Evolutionary conservation across 2,329 filamentous ascomycete genomes (phyloP).

Genomic region (Aspergillus persii): DNA sequence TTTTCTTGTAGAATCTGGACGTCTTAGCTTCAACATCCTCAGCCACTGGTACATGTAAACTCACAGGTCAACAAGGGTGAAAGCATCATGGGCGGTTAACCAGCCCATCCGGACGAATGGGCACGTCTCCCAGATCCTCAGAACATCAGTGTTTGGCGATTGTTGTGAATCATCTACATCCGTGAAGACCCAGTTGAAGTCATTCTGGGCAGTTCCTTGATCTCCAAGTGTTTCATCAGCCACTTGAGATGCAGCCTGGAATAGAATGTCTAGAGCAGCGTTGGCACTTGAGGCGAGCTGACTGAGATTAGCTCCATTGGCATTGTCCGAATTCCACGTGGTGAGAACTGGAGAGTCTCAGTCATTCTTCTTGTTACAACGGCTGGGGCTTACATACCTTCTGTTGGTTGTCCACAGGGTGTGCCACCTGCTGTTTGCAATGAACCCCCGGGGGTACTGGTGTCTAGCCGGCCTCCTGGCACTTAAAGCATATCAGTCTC

Average conservation of each 20-base stretch:
- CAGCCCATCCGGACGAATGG: constrained; percentile 55
- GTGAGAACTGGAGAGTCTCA: too few relatives aligned
- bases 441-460: too few relatives aligned
- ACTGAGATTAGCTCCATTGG: constrained; percentile 46
- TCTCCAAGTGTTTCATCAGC: too few relatives aligned
- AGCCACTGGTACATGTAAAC: constrained; percentile 6
- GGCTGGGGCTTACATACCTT: too few relatives aligned
- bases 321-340: too few relatives aligned
- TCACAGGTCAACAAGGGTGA: constrained; percentile 49
- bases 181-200: not conserved
- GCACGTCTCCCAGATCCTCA: constrained; percentile 48
- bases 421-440: too few relatives aligned
- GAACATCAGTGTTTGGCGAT: constrained; percentile 21
- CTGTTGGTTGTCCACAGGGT: too few relatives aligned
- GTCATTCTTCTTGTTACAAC: too few relatives aligned
- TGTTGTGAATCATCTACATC: not conserved
- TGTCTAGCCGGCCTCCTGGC: too few relatives aligned
- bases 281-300: constrained; percentile 52
- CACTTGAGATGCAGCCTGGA: constrained; percentile 43
- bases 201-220: not conserved
- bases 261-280: constrained; percentile 50
- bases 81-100: constrained; percentile 53
- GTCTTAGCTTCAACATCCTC: not conserved
- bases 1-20: constrained; percentile 46
- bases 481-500: too few relatives aligned